Percentiles rank a stretch among this genome's conserved stretches.
Conservation (phyloP, 192 early-diverging fungal species). For the Linnemannia zychae region DNA sequence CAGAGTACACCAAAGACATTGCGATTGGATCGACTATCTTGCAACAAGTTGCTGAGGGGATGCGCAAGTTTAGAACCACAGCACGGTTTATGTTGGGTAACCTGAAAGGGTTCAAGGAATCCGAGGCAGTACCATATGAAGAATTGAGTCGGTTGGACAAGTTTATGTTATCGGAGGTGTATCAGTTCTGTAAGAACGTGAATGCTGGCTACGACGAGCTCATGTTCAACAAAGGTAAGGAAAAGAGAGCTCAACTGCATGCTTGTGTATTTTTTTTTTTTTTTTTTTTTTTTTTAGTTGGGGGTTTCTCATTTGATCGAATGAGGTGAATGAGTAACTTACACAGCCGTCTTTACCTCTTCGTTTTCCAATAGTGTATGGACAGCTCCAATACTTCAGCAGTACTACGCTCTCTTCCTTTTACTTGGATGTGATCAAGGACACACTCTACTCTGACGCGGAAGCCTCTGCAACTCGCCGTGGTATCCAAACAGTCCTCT, state of each 20-base stretch:
- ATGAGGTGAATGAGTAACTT: not conserved
- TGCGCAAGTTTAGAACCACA: slow-evolving; percentile 55
- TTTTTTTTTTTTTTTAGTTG: not conserved
- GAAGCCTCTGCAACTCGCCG: slow-evolving; percentile 58
- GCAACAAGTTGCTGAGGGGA: slow-evolving; percentile 37
- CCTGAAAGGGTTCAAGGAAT: slow-evolving; percentile 63
- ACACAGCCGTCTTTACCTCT: not conserved
- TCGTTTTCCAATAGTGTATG: slow-evolving; percentile 52
- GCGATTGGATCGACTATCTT: slow-evolving; percentile 52
- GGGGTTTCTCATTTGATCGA: not conserved
- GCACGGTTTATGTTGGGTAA: slow-evolving; percentile 55
- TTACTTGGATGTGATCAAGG: slow-evolving; percentile 86
- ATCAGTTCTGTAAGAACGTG: slow-evolving; percentile 67
- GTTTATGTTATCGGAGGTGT: slow-evolving; percentile 76
- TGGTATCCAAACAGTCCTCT: slow-evolving; percentile 75
- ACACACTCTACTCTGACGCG: slow-evolving; percentile 76
- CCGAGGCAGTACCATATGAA: slow-evolving; percentile 60
- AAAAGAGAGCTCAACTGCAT: not conserved
- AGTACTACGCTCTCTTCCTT: slow-evolving; percentile 77
- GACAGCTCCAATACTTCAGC: slow-evolving; percentile 74
- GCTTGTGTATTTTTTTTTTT: not conserved
- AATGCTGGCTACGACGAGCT: slow-evolving; percentile 68
- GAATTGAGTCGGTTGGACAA: slow-evolving; percentile 64
- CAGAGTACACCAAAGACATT: slow-evolving; percentile 56
- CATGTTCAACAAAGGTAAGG: slow-evolving; percentile 72